Conservation (phyloP, 257 asterid genomes). For the Handroanthus guayacan region DNA sequence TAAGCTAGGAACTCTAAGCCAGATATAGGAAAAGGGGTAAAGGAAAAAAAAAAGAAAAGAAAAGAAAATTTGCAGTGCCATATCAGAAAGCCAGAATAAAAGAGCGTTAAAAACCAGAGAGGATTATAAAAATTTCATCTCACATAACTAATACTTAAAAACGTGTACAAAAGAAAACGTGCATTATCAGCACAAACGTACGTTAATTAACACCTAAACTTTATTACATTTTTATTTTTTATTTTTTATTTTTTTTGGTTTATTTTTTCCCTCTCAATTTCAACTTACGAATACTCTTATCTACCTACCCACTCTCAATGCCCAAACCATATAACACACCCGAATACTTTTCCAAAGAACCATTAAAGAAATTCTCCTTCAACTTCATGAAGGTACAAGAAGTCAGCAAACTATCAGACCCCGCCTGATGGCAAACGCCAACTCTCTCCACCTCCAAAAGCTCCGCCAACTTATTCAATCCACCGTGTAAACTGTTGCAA, state of each 20-base stretch:
- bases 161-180: constrained; percentile 28
- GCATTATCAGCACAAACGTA: constrained; percentile 31
- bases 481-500: constrained; percentile 58
- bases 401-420: constrained; percentile 56
- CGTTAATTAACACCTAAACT: constrained; percentile 20
- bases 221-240: too few relatives aligned
- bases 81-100: background rate
- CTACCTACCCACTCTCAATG: constrained; percentile 42
- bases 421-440: constrained; percentile 20
- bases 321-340: constrained; percentile 61
- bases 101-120: background rate
- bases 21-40: too few relatives aligned
- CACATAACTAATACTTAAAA: constrained; percentile 33
- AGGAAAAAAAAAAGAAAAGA: too few relatives aligned
- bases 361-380: constrained; percentile 53
- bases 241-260: background rate
- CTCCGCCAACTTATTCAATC: constrained; percentile 57
- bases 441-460: constrained; percentile 57
- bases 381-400: constrained; percentile 49
- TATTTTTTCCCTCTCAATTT: background rate
- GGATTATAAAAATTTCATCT: constrained; percentile 20
- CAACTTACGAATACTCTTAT: background rate
- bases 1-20: too few relatives aligned
- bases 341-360: constrained; percentile 52
- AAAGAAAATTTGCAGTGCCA: too few relatives aligned